Conservation (phyloP, 176 grass and related monocot species). For the Ananas comosus region DNA sequence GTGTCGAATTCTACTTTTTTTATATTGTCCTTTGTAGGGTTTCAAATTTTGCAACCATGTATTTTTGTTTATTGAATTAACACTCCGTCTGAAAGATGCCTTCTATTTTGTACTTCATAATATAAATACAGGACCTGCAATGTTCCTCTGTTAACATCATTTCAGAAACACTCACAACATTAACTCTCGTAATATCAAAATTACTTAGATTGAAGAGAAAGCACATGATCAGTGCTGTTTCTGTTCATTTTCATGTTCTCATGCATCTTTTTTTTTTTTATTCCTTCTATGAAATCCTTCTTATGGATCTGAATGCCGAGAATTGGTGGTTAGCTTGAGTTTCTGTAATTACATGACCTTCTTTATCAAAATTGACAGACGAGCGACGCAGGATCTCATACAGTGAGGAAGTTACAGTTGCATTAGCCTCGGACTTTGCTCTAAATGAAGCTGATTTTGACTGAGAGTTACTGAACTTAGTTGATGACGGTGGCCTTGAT, state of each 20-base stretch:
- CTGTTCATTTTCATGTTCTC: not conserved
- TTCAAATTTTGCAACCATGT: no score
- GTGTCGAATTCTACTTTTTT: no score
- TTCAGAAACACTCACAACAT: no score
- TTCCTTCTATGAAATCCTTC: conserved; percentile 50
- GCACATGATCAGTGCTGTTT: not conserved
- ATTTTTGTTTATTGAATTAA: no score
- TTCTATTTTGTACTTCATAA: no score
- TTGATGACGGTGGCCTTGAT: conserved; percentile 29
- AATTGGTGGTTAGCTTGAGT: conserved; percentile 53
- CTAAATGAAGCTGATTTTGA: conserved; percentile 29
- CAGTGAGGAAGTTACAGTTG: conserved; percentile 40
- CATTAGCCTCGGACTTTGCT: conserved; percentile 16
- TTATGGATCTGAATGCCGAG: conserved; percentile 58
- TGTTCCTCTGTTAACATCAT: no score
- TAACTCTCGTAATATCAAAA: no score
- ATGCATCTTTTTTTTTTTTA: conserved; percentile 27
- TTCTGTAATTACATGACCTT: conserved; percentile 37
- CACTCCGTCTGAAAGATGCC: no score
- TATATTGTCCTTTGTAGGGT: no score
- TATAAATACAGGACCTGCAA: no score
- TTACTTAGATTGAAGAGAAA: no score
- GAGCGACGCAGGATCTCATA: conserved; percentile 60
- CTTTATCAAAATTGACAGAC: conserved; percentile 33
- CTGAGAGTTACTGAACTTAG: conserved; percentile 59